These are phyloP conservation scores for Mucor sp. DNA, from an alignment of 371 early-diverging fungal species.

Conservation along the genomic window DNA sequence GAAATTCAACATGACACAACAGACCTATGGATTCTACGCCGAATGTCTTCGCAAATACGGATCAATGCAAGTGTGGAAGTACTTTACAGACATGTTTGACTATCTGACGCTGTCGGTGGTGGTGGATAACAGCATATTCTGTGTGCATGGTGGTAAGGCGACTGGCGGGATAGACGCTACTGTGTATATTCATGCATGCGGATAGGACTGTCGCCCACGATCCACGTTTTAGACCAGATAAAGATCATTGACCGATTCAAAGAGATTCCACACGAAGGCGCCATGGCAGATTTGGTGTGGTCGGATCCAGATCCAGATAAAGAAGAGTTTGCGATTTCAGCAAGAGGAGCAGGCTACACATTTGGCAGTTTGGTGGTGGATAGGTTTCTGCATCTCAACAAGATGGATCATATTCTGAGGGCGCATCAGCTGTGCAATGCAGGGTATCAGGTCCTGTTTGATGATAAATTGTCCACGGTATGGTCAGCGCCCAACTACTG, in stretches of 20 bases:
- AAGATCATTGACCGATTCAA: constrained; percentile 86
- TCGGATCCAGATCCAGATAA: constrained; percentile 92
- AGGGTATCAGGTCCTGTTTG: constrained; percentile 91
- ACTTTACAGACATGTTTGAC: constrained; percentile 96
- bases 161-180: too few relatives aligned
- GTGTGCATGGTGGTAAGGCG: constrained; percentile 92
- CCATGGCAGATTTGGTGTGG: constrained; percentile 99
- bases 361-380: constrained; percentile 88
- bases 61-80: constrained; percentile 85
- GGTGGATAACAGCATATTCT: constrained; percentile 91
- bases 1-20: not conserved
- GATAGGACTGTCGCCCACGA: constrained; percentile 85
- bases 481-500: constrained; percentile 95
- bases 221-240: constrained; percentile 93
- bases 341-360: constrained; percentile 94
- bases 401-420: constrained; percentile 86
- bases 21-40: constrained; percentile 98
- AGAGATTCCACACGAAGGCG: constrained; percentile 98
- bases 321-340: constrained; percentile 84
- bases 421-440: constrained; percentile 98
- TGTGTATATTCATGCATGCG: not conserved
- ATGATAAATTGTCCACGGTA: constrained; percentile 86
- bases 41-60: constrained; percentile 95
- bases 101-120: constrained; percentile 90
- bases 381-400: constrained; percentile 83